A percentile compares a stretch with the other conserved stretches of the same genome.
Conservation (phyloP, 2,329 filamentous ascomycete genomes). For the Ophiostoma triangulosporum region DNA sequence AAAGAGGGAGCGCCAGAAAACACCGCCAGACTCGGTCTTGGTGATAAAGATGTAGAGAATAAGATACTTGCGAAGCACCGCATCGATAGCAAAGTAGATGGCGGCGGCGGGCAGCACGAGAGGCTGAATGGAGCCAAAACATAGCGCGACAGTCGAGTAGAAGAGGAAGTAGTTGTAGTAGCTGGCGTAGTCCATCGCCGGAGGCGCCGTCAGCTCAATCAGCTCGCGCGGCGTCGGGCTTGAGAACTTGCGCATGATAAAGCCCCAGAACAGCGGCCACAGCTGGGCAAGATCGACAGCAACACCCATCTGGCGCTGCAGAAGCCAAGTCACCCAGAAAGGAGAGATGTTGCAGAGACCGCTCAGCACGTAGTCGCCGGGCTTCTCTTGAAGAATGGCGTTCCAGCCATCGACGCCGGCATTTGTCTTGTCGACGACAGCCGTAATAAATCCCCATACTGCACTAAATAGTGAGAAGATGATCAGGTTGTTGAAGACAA, state of each 20-base stretch:
- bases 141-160: slow-evolving; percentile 80
- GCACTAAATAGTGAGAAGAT: slow-evolving; percentile 88
- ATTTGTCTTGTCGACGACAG: slow-evolving; percentile 46
- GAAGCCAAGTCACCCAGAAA: slow-evolving; percentile 88
- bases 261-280: slow-evolving; percentile 71
- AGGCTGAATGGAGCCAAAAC: slow-evolving; percentile 75
- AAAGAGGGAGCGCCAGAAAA: slow-evolving; percentile 83
- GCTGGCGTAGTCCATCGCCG: slow-evolving; percentile 82
- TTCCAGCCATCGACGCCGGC: slow-evolving; percentile 50
- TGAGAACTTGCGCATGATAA: slow-evolving; percentile 71
- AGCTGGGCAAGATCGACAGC: slow-evolving; percentile 89
- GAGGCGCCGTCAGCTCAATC: slow-evolving; percentile 86
- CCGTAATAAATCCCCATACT: slow-evolving; percentile 58
- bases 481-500: slow-evolving; percentile 92
- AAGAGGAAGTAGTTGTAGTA: slow-evolving; percentile 99
- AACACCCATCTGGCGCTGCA: slow-evolving; percentile 86
- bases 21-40: slow-evolving; percentile 88
- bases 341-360: slow-evolving; percentile 66
- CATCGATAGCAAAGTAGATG: slow-evolving; percentile 78
- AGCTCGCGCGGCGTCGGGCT: slow-evolving; percentile 80
- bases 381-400: slow-evolving; percentile 49
- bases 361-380: slow-evolving; percentile 51
- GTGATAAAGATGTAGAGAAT: slow-evolving; percentile 91
- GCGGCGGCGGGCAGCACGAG: slow-evolving; percentile 76
- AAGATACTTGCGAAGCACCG: slow-evolving; percentile 87